Evolutionary conservation across 139 green algal genomes (phyloP), one percentile per base, ranked within the genome.

Genomic region (Mychonastes homosphaera): DNA sequence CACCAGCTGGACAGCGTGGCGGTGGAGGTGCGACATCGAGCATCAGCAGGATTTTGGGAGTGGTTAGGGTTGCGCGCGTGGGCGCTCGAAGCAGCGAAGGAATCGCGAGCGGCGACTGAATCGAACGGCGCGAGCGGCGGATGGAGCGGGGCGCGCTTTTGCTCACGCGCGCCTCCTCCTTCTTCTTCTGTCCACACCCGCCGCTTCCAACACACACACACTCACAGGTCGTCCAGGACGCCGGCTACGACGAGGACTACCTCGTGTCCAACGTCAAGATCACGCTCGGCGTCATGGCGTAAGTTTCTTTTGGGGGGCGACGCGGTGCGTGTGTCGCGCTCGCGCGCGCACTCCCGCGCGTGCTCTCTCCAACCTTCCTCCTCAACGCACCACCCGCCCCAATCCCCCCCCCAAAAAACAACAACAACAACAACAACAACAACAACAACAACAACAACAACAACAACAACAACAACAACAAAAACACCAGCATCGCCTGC

Each of bases 211-310:
- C n/a, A n/a, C n/a, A n/a, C n/a, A n/a, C n/a, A n/a, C n/a, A n/a
- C n/a, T n/a, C n/a, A n/a, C 70, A 91, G 83, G 71, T 76, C 0
- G 48, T 84, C 0, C 43, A 72, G 7, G 50, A 74, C 4, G 51
- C 56, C 8, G 82, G 78, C 1, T 83, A 80, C 27, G 43, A 77
- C 0, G 69, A 90, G 26, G 76, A 92, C 33, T 23, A 82, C 43
- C 49, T 69, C 2, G 65, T 80, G 21, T 80, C 54, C 48, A 86
- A 90, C 48, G 50, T 83, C n/a, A 90, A 87, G 54, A 84, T 88
- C 10, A 34, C n/a, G 0, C 40, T 86, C 5, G 82, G 84, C 1
- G n/a, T 84, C 4, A 26, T 69, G 16, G 74, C 74, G 82, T 91
- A 58, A 83, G 81, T 67, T n/a, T 12, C 34, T 26, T 24, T n/a